Evolutionary conservation across 192 early-diverging fungal species (phyloP).

Genomic region (Piromyces sp.): DNA sequence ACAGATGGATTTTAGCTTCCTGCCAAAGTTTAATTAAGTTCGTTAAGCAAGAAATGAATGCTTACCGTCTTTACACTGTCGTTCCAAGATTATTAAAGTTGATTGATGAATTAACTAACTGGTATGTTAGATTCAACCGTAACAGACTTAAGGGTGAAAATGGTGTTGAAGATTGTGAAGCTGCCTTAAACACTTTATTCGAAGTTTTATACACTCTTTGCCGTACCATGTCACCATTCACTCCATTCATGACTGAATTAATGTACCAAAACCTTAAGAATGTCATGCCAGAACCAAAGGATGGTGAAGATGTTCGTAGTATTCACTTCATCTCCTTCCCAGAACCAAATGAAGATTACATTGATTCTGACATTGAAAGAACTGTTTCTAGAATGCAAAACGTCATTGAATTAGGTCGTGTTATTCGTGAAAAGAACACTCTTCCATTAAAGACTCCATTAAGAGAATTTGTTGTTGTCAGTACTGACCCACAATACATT

Average conservation of each 20-base stretch:
- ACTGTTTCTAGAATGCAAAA: conserved; percentile 85
- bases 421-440: conserved; percentile 76
- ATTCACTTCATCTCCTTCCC: conserved; percentile 94
- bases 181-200: conserved; percentile 84
- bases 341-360: conserved; percentile 82
- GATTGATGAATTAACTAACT: conserved; percentile 92
- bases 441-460: conserved; percentile 89
- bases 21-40: conserved; percentile 87
- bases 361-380: conserved; percentile 87
- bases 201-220: conserved; percentile 86
- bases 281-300: conserved; percentile 36
- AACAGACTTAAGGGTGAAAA: conserved; percentile 89
- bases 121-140: conserved; percentile 98
- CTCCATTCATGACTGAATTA: conserved; percentile 89
- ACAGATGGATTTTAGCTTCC: conserved; percentile 91
- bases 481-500: conserved; percentile 72
- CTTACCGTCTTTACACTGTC: conserved; percentile 95
- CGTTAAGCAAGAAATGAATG: conserved; percentile 79
- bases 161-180: conserved; percentile 63
- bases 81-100: conserved; percentile 75
- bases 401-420: conserved; percentile 87
- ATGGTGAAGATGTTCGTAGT: conserved; percentile 55
- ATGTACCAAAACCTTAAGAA: conserved; percentile 88
- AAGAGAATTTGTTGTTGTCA: conserved; percentile 79
- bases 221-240: conserved; percentile 87